Conservation (phyloP, 805 yeast genomes). For the Millerozyma acaciae region DNA sequence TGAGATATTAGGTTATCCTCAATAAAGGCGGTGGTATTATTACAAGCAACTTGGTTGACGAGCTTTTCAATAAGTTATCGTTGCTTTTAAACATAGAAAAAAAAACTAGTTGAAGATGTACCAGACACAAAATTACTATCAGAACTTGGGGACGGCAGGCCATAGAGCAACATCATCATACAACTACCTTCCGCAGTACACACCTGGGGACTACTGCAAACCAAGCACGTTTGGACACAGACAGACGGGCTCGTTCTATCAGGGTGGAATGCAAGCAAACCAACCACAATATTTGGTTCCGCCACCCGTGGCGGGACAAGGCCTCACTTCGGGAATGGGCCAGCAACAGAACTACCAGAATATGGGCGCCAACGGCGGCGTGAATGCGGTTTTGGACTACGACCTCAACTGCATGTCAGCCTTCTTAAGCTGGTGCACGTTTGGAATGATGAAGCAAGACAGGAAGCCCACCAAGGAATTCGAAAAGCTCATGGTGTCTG, state of each 20-base stretch:
- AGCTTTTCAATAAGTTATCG: constrained; percentile 42
- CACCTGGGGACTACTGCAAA: constrained; percentile 10
- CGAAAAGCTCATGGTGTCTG: constrained; percentile 57
- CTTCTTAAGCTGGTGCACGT: constrained; percentile 71
- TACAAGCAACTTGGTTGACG: constrained; percentile 13
- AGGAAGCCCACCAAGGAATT: constrained; percentile 46
- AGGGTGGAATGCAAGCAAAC: constrained; percentile 2
- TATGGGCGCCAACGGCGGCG: constrained; percentile 58
- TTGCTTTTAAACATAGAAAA: not conserved
- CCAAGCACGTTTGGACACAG: constrained; percentile 4
- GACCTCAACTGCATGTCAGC: constrained; percentile 75
- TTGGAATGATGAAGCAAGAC: constrained; percentile 57
- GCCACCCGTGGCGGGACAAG: constrained; percentile 8
- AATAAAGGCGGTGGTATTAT: constrained; percentile 1
- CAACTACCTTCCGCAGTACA: constrained; percentile 20
- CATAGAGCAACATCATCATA: constrained; percentile 31
- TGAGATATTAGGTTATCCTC: constrained; percentile 8
- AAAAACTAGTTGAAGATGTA: constrained; percentile 11
- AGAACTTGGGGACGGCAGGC: constrained; percentile 35
- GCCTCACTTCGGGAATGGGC: constrained; percentile 5
- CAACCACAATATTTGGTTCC: constrained; percentile 7
- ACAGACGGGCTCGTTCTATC: constrained; percentile 11
- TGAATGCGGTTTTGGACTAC: constrained; percentile 72
- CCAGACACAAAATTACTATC: constrained; percentile 17
- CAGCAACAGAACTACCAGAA: constrained; percentile 7